Base-by-base conservation (phyloP, 305 asterid genomes). In the Fraxinus albicans region DNA sequence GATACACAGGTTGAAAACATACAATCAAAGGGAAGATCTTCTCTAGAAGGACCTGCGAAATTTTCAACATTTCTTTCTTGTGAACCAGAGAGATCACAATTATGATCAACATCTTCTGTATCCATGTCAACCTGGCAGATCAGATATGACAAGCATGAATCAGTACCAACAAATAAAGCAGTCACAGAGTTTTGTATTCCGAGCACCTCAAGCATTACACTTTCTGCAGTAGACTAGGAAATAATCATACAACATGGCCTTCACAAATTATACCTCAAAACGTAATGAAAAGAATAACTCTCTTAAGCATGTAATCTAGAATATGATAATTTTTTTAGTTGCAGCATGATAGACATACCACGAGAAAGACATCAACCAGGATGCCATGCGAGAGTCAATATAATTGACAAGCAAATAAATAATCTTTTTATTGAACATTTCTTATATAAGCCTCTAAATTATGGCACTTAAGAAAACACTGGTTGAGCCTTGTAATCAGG, bases 41-140 rank as follows among this genome's bases (percentile, higher is more conserved):
- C 91, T 55, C 80, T 84, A 80, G 86, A 84, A 55, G 85, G 87
- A 79, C 84, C 88, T 50, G 75, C 77, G 81, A 79, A 84, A 81
- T 69, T 90, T 67, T 86, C 88, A 42, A 21, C 35, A 82, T 84
- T 87, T 79, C 84, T 83, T 34, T 85, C 92, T 84, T 81, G 93
- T 50, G 89, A 85, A 80, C 84, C 85, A 79, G 93, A 82, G 80
- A 83, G 69, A 77, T 79, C 90, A 77, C 87, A 85, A 50, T 75
- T 47, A 73, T 83, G 50, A 83, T 88, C 91, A 63, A 86, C 93
- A 85, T 96, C 99, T 85, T 91, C 99, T 77, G 89, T 91, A 88
- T 96, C 99, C 99, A 96, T 96, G 87, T 94, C 99, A 82, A 96
- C 98, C 99, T 96, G 92, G 76, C 76, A 87, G 42, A 80, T 87